Conservation (phyloP, 179 eudicot species). For the Gypsophila paniculata region DNA sequence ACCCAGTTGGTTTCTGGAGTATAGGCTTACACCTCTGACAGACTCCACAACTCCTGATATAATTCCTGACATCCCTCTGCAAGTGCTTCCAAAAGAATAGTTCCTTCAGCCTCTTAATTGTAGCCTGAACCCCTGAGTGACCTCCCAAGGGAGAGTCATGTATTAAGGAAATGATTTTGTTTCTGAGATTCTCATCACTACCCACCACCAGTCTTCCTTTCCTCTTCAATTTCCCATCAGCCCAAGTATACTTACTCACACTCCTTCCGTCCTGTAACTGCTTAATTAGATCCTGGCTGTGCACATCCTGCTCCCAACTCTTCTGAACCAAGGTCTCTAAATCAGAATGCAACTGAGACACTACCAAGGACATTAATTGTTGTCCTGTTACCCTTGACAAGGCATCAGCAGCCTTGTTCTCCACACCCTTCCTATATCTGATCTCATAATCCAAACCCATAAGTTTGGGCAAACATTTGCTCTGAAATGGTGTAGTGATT, state of each 20-base stretch:
- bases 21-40: conserved; percentile 5
- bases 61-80: background rate
- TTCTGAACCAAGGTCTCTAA: background rate
- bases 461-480: too few relatives aligned
- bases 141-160: conserved; percentile 5
- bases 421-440: too few relatives aligned
- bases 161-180: background rate
- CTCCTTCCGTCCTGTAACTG: background rate
- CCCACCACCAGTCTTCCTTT: background rate
- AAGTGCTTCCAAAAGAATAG: background rate
- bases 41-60: background rate
- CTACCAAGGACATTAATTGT: too few relatives aligned
- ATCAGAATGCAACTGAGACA: background rate
- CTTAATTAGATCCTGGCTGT: too few relatives aligned
- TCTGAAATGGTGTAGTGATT: too few relatives aligned
- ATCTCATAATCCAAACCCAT: too few relatives aligned
- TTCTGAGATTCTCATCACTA: background rate
- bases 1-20: background rate
- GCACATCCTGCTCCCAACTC: background rate
- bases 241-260: background rate
- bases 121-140: conserved; percentile 3
- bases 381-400: too few relatives aligned
- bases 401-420: too few relatives aligned
- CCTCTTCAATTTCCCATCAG: background rate
- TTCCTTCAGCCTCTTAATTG: background rate